Evolutionary conservation across 768 basidiomycete species (phyloP).

Genomic region (Mycena crocata): DNA sequence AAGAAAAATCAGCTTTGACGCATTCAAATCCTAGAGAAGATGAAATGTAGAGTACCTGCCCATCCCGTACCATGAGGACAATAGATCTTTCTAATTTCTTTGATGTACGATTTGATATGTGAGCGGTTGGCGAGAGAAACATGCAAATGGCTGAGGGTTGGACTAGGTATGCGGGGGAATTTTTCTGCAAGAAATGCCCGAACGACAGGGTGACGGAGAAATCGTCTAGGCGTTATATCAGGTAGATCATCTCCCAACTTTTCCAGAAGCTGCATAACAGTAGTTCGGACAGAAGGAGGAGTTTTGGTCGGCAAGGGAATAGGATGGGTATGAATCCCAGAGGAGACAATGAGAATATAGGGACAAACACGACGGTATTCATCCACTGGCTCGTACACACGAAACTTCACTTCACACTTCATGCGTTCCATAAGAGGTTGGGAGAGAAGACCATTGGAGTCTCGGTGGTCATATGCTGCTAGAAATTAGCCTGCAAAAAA

Average conservation of each 20-base stretch:
- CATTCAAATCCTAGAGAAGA: background rate
- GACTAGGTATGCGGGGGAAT: conserved; percentile 22
- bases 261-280: conserved; percentile 21
- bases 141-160: conserved; percentile 35
- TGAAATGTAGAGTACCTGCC: background rate
- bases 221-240: conserved; percentile 32
- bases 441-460: background rate
- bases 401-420: conserved; percentile 15
- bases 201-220: conserved; percentile 30
- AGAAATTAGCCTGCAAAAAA: background rate
- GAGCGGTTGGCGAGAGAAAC: conserved; percentile 34
- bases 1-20: background rate
- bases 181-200: conserved; percentile 2
- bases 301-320: conserved; percentile 37
- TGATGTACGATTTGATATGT: conserved; percentile 23
- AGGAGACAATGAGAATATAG: conserved; percentile 26
- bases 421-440: conserved; percentile 21
- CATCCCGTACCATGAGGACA: conserved; percentile 8
- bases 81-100: background rate
- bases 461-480: background rate
- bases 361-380: conserved; percentile 32
- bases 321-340: conserved; percentile 37
- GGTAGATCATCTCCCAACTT: conserved; percentile 30
- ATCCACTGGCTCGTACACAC: conserved; percentile 24
- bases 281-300: conserved; percentile 16